phyloP scores from a whole-genome alignment of 345 rosid genomes.

The Raphanus raphanistrum region DNA sequence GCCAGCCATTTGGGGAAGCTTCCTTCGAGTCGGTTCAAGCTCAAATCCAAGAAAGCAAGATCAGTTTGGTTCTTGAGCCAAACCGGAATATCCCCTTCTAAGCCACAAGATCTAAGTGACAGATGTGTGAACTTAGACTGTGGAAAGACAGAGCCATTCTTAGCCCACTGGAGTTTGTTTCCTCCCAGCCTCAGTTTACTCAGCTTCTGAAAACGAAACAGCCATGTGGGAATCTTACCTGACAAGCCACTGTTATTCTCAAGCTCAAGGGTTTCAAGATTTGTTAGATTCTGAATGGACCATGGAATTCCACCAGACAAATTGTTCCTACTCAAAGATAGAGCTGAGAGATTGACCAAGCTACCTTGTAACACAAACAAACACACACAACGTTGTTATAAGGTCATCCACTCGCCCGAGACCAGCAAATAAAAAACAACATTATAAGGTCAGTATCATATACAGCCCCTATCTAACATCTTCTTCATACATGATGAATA shows the following conservation, averaged over 20 bases:
- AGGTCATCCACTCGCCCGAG: too few relatives aligned
- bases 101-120: constrained; percentile 45
- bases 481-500: background rate
- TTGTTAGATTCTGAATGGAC: constrained; percentile 35
- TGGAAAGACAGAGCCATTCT: constrained; percentile 27
- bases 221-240: constrained; percentile 46
- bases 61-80: constrained; percentile 46
- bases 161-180: constrained; percentile 46
- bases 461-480: too few relatives aligned
- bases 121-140: constrained; percentile 32
- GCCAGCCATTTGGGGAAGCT: constrained; percentile 44
- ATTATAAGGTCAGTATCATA: too few relatives aligned
- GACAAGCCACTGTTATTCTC: constrained; percentile 35
- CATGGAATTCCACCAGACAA: constrained; percentile 44
- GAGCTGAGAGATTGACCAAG: constrained; percentile 25
- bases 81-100: constrained; percentile 41
- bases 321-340: constrained; percentile 26
- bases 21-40: constrained; percentile 47
- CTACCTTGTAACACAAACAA: constrained; percentile 23
- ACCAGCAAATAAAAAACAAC: too few relatives aligned
- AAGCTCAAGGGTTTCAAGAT: constrained; percentile 35
- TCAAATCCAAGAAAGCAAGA: constrained; percentile 43
- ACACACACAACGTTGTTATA: background rate
- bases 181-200: constrained; percentile 39
- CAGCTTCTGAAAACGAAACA: constrained; percentile 41